Percentiles rank a stretch among this genome's conserved stretches.
Evolutionary conservation across 73 alveolate genomes (phyloP).

Genomic region (Symbiodinium pilosum): DNA sequence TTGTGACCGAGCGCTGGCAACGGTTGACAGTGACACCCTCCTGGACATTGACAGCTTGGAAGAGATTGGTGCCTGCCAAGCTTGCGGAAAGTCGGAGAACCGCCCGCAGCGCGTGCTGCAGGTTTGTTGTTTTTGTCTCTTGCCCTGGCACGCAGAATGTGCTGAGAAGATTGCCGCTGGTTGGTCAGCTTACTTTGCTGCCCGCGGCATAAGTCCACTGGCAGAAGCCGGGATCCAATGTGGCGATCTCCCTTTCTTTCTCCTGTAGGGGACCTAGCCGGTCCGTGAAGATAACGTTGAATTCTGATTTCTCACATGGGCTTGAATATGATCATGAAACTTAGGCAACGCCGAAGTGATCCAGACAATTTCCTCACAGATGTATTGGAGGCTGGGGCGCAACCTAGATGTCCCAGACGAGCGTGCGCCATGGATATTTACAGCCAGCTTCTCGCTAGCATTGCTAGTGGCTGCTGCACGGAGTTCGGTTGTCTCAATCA

Average conservation of each 20-base stretch:
- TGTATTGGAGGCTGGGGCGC: neutral
- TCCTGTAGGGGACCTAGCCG: neutral
- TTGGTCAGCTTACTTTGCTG: neutral
- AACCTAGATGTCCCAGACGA: too few relatives aligned
- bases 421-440: too few relatives aligned
- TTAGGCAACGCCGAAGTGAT: too few relatives aligned
- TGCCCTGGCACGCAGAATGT: neutral
- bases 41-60: neutral
- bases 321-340: too few relatives aligned
- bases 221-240: neutral
- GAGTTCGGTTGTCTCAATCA: neutral
- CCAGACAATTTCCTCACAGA: neutral
- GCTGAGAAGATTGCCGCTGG: neutral
- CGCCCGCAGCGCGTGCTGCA: too few relatives aligned
- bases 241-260: neutral
- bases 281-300: neutral
- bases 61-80: neutral
- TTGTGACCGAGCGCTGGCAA: neutral
- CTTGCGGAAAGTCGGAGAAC: neutral
- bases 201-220: neutral
- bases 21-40: neutral
- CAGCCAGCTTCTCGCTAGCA: neutral
- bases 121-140: neutral
- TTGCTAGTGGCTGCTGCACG: neutral
- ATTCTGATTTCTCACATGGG: neutral